Evolutionary conservation across 306 rosid species (phyloP), one percentile per base, ranked within the genome.

Genomic region (Luffa acutangula): DNA sequence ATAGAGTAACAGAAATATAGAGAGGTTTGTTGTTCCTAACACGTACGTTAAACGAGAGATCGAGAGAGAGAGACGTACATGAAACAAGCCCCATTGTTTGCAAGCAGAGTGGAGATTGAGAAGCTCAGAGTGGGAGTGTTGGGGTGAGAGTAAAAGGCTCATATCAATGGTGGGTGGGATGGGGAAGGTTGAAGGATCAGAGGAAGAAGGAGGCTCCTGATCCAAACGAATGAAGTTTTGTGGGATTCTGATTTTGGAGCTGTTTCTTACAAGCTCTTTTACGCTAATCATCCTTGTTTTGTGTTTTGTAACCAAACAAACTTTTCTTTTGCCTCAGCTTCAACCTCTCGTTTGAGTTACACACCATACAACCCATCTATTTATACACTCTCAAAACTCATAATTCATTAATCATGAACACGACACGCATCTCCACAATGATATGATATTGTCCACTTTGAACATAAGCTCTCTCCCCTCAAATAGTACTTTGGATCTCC

Each of bases 51-150:
- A 25, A 25, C 31, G 31, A 25, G 31, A 25, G 53, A 14, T n/a
- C 20, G 42, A 51, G 31, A 36, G 36, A 21, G 42, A 39, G 18
- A 45, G 1, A 34, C 11, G 69, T 73, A 93, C 98, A 96, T 93
- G 96, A 79, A 91, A 90, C 78, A 90, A 62, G 14, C 98, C 98
- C 98, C 98, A 91, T 7, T 88, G 88, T 81, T 85, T 88, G 90
- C 95, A 91, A 79, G 91, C 71, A 9, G 83, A 74, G 83, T 81
- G 87, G 66, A 93, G 69, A 57, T 88, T 85, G 6, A 88, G 72
- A 9, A 90, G 89, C 78, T 90, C 85, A 34, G 57, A 15, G 18
- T 72, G 57, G 36, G 39, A 73, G 21, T 65, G 14, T 78, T 83
- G 82, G 51, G 45, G 84, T 8, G 15, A 65, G 37, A 49, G 18